Base-by-base conservation (phyloP, 306 rosid genomes). In the Cucurbita pepo region DNA sequence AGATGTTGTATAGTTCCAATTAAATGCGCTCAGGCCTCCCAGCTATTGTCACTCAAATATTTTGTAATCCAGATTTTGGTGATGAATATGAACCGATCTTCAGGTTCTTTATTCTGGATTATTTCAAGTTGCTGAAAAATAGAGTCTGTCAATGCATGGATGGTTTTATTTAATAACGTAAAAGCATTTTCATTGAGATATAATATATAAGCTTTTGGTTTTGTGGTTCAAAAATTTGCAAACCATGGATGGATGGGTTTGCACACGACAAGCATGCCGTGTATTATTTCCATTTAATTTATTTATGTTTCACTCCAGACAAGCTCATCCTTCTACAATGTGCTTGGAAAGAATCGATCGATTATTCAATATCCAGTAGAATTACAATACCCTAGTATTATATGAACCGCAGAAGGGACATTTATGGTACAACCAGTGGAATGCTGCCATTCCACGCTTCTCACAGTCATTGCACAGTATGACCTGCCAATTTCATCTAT, bases 361-460 rank as follows among this genome's bases (percentile, higher is more conserved):
- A 34, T 64, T 76, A 76, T 69, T 75, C 66, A 74, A 64, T 75
- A 82, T 43, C 78, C 36, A 47, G n/a, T 47, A 19, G 44, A 61
- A 62, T 90, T 88, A 90, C 37, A 91, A 60, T 75, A 86, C 83
- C 82, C 96, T 89, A 71, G 95, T 86, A 77, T 91, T 94, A 86
- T 88, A 94, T 52, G 99, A 94, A 70, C 91, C 92, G 65, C 99
- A 94, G 34, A 4, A 73, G 13, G 88, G 22, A 79, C 99, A 94
- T 85, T 91, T 91, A 81, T 85, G 97, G 87, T 89, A 82, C 77
- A 79, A 88, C 96, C 95, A 91, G 69, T 94, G 99, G 77, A 87
- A 94, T 60, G 90, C 83, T 18, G 91, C 81, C 0, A 54, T 77
- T 84, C 97, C 99, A 85, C 82, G 88, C 90, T 91, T 91, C 93